Evolutionary conservation across 768 basidiomycete genomes (phyloP).

Genomic region (Xerocomus potaroensis): DNA sequence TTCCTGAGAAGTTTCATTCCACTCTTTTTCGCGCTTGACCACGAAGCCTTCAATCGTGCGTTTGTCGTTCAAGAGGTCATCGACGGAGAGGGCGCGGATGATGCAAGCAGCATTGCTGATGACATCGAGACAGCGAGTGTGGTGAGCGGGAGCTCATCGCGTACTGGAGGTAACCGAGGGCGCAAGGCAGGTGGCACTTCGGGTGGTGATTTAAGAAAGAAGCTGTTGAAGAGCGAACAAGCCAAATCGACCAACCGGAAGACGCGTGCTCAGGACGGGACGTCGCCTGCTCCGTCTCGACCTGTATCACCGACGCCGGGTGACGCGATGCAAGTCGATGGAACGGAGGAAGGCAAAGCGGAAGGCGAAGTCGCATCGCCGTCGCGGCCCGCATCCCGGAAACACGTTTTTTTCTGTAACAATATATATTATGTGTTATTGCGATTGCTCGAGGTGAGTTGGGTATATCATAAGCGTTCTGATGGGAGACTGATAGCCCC

Average conservation of each 20-base stretch:
- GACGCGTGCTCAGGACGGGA: slow-evolving; percentile 50
- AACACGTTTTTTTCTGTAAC: slow-evolving; percentile 79
- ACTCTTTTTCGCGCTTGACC: slow-evolving; percentile 72
- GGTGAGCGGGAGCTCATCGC: slow-evolving; percentile 24
- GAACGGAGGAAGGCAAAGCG: slow-evolving; percentile 25
- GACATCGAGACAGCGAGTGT: slow-evolving; percentile 35
- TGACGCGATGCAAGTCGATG: slow-evolving; percentile 38
- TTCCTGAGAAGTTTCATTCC: slow-evolving; percentile 76
- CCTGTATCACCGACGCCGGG: slow-evolving; percentile 56
- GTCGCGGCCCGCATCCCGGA: slow-evolving; percentile 38
- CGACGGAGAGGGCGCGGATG: slow-evolving; percentile 57
- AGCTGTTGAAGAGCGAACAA: slow-evolving; percentile 76
- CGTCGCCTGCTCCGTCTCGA: slow-evolving; percentile 55
- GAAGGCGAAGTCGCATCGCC: slow-evolving; percentile 15
- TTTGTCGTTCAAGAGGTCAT: slow-evolving; percentile 63
- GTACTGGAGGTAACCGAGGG: slow-evolving; percentile 36
- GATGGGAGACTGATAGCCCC: slow-evolving; percentile 1
- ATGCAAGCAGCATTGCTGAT: slow-evolving; percentile 31
- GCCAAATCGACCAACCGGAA: slow-evolving; percentile 64
- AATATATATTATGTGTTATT: slow-evolving; percentile 84
- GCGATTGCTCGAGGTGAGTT: slow-evolving; percentile 77
- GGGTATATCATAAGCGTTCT: neutral
- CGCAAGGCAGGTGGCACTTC: slow-evolving; percentile 38
- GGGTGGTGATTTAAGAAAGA: slow-evolving; percentile 71
- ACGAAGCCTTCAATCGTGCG: slow-evolving; percentile 62